These are phyloP conservation scores for Eustoma russellianum DNA, from an alignment of 257 asterid species.

Conservation along the genomic window DNA sequence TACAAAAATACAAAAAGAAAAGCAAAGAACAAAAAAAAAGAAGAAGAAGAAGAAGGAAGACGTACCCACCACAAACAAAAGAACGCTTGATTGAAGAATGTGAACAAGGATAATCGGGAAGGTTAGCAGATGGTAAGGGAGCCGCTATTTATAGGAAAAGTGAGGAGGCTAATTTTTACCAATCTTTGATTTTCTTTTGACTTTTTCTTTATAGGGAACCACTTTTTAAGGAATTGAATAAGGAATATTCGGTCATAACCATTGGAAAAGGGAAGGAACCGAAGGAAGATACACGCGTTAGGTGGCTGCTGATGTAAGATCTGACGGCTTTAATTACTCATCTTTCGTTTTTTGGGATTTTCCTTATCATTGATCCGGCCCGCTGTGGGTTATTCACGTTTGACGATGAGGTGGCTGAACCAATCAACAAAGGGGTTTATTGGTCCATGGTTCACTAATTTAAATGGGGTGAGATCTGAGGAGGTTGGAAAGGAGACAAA, in stretches of 20 bases:
- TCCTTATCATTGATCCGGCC: too few relatives aligned
- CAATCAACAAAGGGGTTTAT: too few relatives aligned
- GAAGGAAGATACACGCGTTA: not conserved
- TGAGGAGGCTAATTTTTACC: not conserved
- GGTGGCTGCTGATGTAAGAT: slow-evolving; percentile 6
- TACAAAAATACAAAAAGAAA: not conserved
- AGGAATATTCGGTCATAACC: slow-evolving; percentile 11
- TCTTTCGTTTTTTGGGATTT: too few relatives aligned
- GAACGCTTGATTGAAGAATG: too few relatives aligned
- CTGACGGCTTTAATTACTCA: slow-evolving; percentile 1
- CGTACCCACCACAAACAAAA: slow-evolving; percentile 8
- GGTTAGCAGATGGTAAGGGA: rapidly evolving
- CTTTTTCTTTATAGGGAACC: not conserved
- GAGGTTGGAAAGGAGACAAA: too few relatives aligned
- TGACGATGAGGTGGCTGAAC: too few relatives aligned
- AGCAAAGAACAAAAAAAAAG: not conserved
- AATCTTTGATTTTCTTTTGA: too few relatives aligned
- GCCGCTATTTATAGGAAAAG: slow-evolving; percentile 15
- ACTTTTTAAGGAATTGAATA: not conserved
- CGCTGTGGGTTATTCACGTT: too few relatives aligned
- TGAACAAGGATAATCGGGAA: slow-evolving; percentile 1
- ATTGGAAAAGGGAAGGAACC: not conserved
- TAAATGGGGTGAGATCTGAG: too few relatives aligned
- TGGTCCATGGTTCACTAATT: too few relatives aligned
- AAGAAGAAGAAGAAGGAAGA: not conserved